Evolutionary conservation across 108 stramenopile genomes (phyloP).

Genomic region (Epipyxis sp.): DNA sequence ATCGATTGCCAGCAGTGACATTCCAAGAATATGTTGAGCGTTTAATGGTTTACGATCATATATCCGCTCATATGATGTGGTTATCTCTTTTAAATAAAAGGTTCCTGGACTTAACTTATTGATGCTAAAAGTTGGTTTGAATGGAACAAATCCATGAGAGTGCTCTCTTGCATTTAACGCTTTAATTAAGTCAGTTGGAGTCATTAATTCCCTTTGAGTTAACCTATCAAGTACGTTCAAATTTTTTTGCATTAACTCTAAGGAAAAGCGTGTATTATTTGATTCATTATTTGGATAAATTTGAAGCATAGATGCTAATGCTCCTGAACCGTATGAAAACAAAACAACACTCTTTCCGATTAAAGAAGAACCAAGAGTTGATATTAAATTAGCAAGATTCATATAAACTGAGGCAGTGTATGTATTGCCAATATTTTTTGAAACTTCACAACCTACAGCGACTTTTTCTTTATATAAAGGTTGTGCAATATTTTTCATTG

Average conservation of each 20-base stretch:
- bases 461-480: conserved; percentile 58
- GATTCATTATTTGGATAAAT: conserved; percentile 66
- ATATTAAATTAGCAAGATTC: conserved; percentile 76
- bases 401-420: conserved; percentile 92
- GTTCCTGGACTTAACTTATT: conserved; percentile 84
- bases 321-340: conserved; percentile 59
- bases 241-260: conserved; percentile 66
- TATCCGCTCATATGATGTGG: conserved; percentile 67
- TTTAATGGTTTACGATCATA: conserved; percentile 57
- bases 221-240: conserved; percentile 71
- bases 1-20: not conserved
- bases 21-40: not conserved
- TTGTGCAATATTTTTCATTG: conserved; percentile 62
- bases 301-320: conserved; percentile 87
- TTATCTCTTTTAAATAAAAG: conserved; percentile 79
- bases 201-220: conserved; percentile 69
- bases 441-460: conserved; percentile 38
- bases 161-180: conserved; percentile 80
- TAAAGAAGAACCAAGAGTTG: conserved; percentile 31
- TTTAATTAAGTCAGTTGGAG: conserved; percentile 78
- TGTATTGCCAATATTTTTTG: conserved; percentile 82
- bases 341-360: conserved; percentile 42
- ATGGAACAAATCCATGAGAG: conserved; percentile 59
- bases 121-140: conserved; percentile 60
- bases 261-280: conserved; percentile 60